phyloP scores from a whole-genome alignment of 2,329 filamentous ascomycete genomes.

The Fusarium bactridioides region DNA sequence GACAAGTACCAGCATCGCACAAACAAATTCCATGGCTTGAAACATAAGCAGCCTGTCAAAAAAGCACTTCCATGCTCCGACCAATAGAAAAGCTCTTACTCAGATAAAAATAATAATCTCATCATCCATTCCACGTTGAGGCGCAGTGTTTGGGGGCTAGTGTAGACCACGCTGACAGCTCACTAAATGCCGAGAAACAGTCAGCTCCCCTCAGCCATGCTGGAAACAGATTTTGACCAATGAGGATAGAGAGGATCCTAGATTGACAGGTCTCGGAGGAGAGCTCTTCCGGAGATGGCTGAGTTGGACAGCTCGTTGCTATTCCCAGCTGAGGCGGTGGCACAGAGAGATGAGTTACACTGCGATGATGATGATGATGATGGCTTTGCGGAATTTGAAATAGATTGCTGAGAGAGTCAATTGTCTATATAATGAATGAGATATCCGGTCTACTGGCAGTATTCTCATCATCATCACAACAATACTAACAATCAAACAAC shows the following conservation, averaged over 20 bases:
- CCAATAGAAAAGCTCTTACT: not conserved
- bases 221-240: not conserved
- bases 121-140: not conserved
- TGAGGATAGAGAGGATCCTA: not conserved
- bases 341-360: not conserved
- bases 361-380: not conserved
- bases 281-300: slow-evolving; percentile 18
- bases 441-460: slow-evolving; percentile 3
- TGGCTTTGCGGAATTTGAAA: not conserved
- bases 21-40: not conserved
- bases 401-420: not conserved
- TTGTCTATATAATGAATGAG: slow-evolving; percentile 35
- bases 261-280: slow-evolving; percentile 3
- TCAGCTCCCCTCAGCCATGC: slow-evolving; percentile 27
- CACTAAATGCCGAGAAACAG: slow-evolving; percentile 2
- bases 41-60: not conserved
- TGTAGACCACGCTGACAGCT: slow-evolving; percentile 20
- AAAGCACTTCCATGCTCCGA: not conserved
- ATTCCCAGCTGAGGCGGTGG: slow-evolving; percentile 23
- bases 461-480: slow-evolving; percentile 27
- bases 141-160: slow-evolving; percentile 32
- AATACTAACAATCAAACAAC: slow-evolving; percentile 8
- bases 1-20: not conserved
- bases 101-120: slow-evolving; percentile 13
- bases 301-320: slow-evolving; percentile 20